Base-by-base conservation (phyloP, 176 grass and related monocot genomes). In the Canna indica region DNA sequence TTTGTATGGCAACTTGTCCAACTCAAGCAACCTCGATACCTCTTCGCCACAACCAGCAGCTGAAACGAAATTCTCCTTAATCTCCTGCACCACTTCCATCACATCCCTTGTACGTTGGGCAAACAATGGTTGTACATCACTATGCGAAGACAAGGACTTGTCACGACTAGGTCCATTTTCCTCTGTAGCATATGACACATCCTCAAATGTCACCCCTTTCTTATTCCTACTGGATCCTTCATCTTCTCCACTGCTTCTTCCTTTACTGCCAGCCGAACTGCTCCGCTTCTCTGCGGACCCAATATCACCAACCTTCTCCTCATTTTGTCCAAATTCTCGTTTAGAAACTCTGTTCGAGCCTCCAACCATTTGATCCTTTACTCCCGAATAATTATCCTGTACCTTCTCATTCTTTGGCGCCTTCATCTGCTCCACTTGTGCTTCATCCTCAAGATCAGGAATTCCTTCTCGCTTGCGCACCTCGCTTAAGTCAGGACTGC, bases 401-500 rank as follows among this genome's bases (percentile, higher is more conserved):
- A 56, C 68, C 34, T 59, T 69, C 64, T 58, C 50, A 22, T 68
- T 69, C 30, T 50, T 67, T 44, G 74, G 71, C 34, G 5, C 28
- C 60, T 47, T 69, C 53, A 77, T 66, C 12, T 44, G 52, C 76
- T 75, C 81, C 62, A 85, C 10, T 26, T 85, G 76, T 31, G 76
- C 59, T 69, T 93, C 95, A 69, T 90, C 87, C 64, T 99, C 95
- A 14, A 99, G 87, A 22, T 99, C 90, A 39, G 95, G 95, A 33
- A 99, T 90, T 12, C 95, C 94, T 80, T 99, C 95, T 79, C 73
- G 72, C 84, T 75, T 76, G 76, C 86, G 76, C 41, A 99, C 46
- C 24, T 84, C 86, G 62, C 68, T 71, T 33, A 82, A 85, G 41
- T 84, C 84, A 47, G 95, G 80, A 78, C 84, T 88, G 28, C 65